A percentile compares a stretch with the other conserved stretches of the same genome.
These are phyloP conservation scores for Chlorella sp. DNA, from an alignment of 139 green algal species.

Conservation along the genomic window DNA sequence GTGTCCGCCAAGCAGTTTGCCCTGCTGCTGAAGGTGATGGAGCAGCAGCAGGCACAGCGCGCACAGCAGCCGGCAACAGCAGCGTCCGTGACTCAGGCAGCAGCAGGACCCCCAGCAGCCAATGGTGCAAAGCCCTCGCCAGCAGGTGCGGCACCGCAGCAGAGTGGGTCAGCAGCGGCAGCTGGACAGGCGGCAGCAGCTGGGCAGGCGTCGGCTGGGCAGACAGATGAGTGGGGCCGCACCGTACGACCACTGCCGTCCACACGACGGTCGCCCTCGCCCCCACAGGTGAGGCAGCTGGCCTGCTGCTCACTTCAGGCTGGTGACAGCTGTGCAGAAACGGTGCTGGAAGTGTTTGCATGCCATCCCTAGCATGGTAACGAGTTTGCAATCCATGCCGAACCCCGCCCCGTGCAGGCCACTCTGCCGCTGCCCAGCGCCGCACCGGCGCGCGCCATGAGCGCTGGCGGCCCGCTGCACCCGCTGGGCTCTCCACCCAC, in stretches of 20 bases:
- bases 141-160: neutral
- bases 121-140: neutral
- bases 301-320: no score
- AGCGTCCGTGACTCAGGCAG: neutral
- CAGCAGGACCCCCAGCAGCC: neutral
- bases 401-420: no score
- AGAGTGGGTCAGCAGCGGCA: no score
- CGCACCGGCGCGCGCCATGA: no score
- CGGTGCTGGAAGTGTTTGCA: no score
- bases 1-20: conserved; percentile 61
- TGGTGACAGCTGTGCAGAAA: no score
- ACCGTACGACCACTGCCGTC: neutral
- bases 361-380: no score
- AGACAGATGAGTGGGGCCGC: conserved; percentile 20
- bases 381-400: no score
- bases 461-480: no score
- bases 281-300: neutral
- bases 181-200: neutral
- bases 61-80: neutral
- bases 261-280: neutral
- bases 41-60: conserved; percentile 11
- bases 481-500: no score
- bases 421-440: no score
- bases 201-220: neutral
- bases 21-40: conserved; percentile 49